These are phyloP conservation scores for Tieghemostelium lacteum DNA, from an alignment of 78 protist species.

Conservation along the genomic window DNA sequence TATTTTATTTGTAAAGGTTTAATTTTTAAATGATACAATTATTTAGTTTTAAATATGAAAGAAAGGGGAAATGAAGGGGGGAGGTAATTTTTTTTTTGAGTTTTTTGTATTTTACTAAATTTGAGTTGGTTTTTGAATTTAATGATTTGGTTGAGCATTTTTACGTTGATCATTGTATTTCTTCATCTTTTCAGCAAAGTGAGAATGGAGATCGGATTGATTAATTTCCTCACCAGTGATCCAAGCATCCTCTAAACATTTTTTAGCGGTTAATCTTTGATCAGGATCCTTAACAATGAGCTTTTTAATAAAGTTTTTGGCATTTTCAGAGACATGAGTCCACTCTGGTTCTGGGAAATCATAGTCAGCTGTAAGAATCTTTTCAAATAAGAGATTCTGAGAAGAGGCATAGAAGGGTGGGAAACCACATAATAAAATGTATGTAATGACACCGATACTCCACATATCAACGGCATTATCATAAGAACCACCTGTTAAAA, in stretches of 20 bases:
- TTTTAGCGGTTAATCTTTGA: conserved; percentile 76
- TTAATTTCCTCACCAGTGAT: conserved; percentile 50
- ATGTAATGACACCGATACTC: conserved; percentile 86
- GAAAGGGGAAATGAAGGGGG: no score
- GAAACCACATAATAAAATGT: conserved; percentile 85
- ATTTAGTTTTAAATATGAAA: no score
- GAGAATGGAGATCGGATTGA: conserved; percentile 34
- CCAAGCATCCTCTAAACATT: conserved; percentile 79
- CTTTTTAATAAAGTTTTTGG: conserved; percentile 76
- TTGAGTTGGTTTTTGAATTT: no score
- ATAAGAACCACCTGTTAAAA: conserved; percentile 78
- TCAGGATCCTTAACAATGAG: conserved; percentile 82
- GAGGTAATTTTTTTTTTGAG: no score
- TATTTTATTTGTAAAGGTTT: no score
- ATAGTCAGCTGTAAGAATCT: conserved; percentile 79
- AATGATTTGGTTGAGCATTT: conserved; percentile 51
- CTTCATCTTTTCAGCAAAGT: conserved; percentile 81
- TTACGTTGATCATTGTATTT: conserved; percentile 80
- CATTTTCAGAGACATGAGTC: conserved; percentile 75
- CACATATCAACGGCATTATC: conserved; percentile 86
- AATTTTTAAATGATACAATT: no score
- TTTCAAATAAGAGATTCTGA: conserved; percentile 76
- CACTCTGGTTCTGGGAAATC: conserved; percentile 88
- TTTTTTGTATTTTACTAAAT: no score
- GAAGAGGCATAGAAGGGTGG: conserved; percentile 86